Evolutionary conservation across 1,284 basidiomycete genomes (phyloP).

Genomic region (Malassezia furfur): DNA sequence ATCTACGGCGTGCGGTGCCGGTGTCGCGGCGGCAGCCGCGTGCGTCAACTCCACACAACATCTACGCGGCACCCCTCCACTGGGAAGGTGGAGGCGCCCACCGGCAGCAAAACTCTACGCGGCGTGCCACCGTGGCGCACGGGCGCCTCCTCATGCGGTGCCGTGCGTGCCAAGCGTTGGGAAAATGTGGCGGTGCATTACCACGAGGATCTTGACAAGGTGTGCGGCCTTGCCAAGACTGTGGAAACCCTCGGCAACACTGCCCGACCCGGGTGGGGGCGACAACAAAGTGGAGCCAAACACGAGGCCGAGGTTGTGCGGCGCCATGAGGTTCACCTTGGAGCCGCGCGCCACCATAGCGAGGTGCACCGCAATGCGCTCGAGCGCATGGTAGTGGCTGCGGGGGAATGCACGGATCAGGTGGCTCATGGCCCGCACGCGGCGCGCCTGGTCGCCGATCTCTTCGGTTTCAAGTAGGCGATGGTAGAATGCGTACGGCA

Average conservation of each 20-base stretch:
- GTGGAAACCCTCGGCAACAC: constrained; percentile 31
- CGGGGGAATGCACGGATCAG: constrained; percentile 40
- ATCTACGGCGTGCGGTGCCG: not conserved
- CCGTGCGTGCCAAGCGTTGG: not conserved
- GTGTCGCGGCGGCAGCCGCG: no score
- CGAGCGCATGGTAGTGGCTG: constrained; percentile 38
- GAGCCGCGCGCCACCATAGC: constrained; percentile 35
- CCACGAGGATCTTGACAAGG: constrained; percentile 44
- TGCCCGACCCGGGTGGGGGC: constrained; percentile 32
- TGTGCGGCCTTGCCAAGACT: constrained; percentile 45
- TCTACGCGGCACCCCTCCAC: not conserved
- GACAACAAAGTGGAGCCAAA: constrained; percentile 46
- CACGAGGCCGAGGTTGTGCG: constrained; percentile 45
- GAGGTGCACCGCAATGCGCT: constrained; percentile 38
- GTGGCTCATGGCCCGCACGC: constrained; percentile 39
- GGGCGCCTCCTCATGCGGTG: no score
- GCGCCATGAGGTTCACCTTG: constrained; percentile 41
- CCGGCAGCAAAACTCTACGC: no score
- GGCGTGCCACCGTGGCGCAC: no score
- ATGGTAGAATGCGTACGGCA: constrained; percentile 43
- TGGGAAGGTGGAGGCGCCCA: no score
- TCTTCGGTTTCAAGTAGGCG: constrained; percentile 38
- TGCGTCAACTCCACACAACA: not conserved
- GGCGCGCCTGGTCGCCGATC: constrained; percentile 33
- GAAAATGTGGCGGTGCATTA: constrained; percentile 28